These are phyloP conservation scores for Chlorella sp. DNA, from an alignment of 139 green algal genomes.

Conservation along the genomic window DNA sequence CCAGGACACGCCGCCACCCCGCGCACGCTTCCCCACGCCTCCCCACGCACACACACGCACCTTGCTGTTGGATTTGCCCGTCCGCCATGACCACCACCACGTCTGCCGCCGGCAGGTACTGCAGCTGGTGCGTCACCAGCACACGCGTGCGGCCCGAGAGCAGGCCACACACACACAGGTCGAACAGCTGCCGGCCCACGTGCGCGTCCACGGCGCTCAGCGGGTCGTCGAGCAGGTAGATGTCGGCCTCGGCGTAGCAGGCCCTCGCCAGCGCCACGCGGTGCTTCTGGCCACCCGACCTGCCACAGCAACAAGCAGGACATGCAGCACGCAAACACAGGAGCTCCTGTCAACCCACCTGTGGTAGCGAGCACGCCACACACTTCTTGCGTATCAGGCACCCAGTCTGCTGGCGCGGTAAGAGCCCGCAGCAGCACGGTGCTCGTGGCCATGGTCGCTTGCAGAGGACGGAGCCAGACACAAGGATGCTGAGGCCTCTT, in stretches of 20 bases:
- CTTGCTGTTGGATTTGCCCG: slow-evolving; percentile 24
- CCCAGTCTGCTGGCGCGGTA: slow-evolving; percentile 12
- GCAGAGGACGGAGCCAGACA: too few relatives aligned
- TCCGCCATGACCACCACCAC: slow-evolving; percentile 76
- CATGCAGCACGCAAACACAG: background rate
- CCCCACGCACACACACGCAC: background rate
- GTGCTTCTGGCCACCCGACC: slow-evolving; percentile 29
- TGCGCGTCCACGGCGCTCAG: slow-evolving; percentile 87
- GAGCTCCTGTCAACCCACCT: background rate
- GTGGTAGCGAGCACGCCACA: background rate
- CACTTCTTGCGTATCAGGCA: background rate
- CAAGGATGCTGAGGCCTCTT: too few relatives aligned
- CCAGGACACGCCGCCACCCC: too few relatives aligned
- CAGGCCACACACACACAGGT: slow-evolving; percentile 62
- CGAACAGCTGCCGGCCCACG: slow-evolving; percentile 71
- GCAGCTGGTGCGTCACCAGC: slow-evolving; percentile 84
- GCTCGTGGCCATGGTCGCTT: too few relatives aligned
- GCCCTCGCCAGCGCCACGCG: slow-evolving; percentile 39
- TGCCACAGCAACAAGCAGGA: background rate
- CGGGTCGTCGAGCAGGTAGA: slow-evolving; percentile 91
- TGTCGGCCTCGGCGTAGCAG: slow-evolving; percentile 38
- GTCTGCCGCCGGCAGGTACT: slow-evolving; percentile 85
- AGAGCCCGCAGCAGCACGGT: too few relatives aligned
- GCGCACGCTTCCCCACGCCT: background rate
- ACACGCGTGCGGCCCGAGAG: slow-evolving; percentile 59